Evolutionary conservation across 2,329 filamentous ascomycete genomes (phyloP), one percentile per base, ranked within the genome.

Genomic region (Botrytis fragariae): DNA sequence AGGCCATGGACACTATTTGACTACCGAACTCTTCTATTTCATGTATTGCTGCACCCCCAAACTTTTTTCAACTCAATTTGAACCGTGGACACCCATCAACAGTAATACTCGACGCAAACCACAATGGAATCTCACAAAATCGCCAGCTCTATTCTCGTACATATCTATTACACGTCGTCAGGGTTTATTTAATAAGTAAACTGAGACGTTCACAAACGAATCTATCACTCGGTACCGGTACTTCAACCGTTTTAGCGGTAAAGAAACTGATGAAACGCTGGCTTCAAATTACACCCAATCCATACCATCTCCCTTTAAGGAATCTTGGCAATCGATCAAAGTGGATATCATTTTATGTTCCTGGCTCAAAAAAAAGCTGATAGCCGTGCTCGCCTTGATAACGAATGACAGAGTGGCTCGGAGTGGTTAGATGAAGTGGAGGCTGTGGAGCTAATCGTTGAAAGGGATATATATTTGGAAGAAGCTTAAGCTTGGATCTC

Each of bases 401-500:
- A 57, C 51, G n/a, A 57, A 57, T 32, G 32, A 29, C 51, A 29
- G 51, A 57, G n/a, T 57, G 51, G 51, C 51, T n/a, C n/a, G 51
- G 51, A 57, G 14, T 57, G 51, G 51, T 57, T 57, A 57, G 51
- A 57, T 57, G 51, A 32, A 57, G n/a, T 57, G 51, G 51, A 57
- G 51, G 51, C 48, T n/a, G 48, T 59, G 57, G 57, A 60, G 57
- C 29, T 12, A 35, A 59, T 61, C 59, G 59, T n/a, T 61, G 20
- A 39, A 61, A 39, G 37, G 35, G 18, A 39, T 29, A 57, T 61
- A 45, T 32, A 62, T 62, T 39, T 39, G 35, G 62, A 45, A 64
- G 39, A 32, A 25, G 63, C 44, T 65, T 37, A 67, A n/a, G 63
- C 62, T 37, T 67, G 35, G 63, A 67, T 67, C 63, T 35, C 22